phyloP scores from a whole-genome alignment of 352 stramenopile species.

The Phytopythium litorale region DNA sequence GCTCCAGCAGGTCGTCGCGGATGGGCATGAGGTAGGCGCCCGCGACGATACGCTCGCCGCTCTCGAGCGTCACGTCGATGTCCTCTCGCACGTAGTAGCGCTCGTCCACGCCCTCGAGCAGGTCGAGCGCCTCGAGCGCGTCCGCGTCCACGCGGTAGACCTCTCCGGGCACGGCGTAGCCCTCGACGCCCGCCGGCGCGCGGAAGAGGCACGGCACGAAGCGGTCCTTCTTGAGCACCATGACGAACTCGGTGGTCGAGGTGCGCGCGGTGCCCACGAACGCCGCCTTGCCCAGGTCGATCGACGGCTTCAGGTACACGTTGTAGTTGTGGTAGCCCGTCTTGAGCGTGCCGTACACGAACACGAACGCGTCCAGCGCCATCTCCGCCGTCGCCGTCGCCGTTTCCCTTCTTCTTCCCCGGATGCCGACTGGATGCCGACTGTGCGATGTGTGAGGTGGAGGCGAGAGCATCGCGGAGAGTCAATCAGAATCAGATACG shows the following conservation, averaged over 20 bases:
- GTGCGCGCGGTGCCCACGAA: constrained; percentile 48
- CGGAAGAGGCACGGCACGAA: constrained; percentile 59
- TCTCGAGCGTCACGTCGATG: constrained; percentile 50
- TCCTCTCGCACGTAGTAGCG: constrained; percentile 64
- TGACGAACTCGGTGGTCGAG: constrained; percentile 32
- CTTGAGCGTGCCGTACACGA: constrained; percentile 80
- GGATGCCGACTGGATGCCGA: no score
- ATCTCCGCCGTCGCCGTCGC: not conserved
- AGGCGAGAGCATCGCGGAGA: no score
- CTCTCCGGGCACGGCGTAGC: constrained; percentile 51
- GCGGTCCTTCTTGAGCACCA: constrained; percentile 57
- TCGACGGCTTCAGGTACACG: constrained; percentile 50
- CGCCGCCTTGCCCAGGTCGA: constrained; percentile 39
- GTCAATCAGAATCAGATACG: no score
- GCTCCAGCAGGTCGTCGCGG: constrained; percentile 41
- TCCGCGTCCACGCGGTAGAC: constrained; percentile 61
- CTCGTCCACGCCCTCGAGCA: constrained; percentile 70
- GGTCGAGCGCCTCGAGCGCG: constrained; percentile 50
- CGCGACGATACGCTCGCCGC: constrained; percentile 38
- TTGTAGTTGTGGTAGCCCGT: constrained; percentile 67
- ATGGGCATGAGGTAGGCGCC: constrained; percentile 58
- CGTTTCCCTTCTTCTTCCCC: no score
- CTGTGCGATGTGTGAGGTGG: no score
- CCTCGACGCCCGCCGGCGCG: constrained; percentile 15
- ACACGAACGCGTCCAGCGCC: constrained; percentile 48